These are phyloP conservation scores for Sporothrix protearum DNA, from an alignment of 2,329 filamentous ascomycete species.

Conservation along the genomic window DNA sequence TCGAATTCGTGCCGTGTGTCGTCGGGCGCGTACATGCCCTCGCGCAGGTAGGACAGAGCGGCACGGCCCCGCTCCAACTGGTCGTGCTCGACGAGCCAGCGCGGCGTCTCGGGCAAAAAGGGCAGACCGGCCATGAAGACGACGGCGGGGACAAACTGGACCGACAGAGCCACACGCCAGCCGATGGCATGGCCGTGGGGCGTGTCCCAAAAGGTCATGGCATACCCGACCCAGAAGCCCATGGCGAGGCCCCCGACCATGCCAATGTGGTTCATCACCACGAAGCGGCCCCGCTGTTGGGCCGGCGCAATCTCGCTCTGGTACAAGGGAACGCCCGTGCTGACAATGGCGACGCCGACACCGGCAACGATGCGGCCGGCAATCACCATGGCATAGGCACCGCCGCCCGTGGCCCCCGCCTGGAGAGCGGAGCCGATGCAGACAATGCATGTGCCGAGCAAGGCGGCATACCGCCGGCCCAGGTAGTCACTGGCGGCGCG, in stretches of 20 bases:
- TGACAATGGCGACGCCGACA: constrained; percentile 52
- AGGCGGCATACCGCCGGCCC: constrained; percentile 50
- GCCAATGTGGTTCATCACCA: constrained; percentile 58
- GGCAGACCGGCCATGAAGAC: constrained; percentile 50
- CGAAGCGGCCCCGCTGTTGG: constrained; percentile 51
- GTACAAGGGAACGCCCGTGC: constrained; percentile 55
- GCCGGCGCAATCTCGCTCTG: constrained; percentile 57
- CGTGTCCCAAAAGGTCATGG: constrained; percentile 51
- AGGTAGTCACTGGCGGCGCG: constrained; percentile 50
- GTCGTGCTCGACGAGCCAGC: constrained; percentile 55
- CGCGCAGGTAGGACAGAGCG: constrained; percentile 49
- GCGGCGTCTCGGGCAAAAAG: constrained; percentile 55
- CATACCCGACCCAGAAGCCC: constrained; percentile 58
- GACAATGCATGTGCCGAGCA: constrained; percentile 45
- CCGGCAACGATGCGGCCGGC: constrained; percentile 51
- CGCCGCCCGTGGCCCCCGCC: constrained; percentile 41
- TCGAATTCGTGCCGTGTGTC: constrained; percentile 44
- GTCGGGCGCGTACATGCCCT: constrained; percentile 39
- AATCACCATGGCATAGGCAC: constrained; percentile 48
- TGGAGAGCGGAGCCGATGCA: constrained; percentile 50
- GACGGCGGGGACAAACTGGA: constrained; percentile 49
- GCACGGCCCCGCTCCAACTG: constrained; percentile 42
- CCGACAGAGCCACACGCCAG: constrained; percentile 52
- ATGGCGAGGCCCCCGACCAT: constrained; percentile 52
- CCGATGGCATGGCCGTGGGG: constrained; percentile 44